Base-by-base conservation (phyloP, 2,329 filamentous ascomycete species). In the Sphaerostilbella broomeana region DNA sequence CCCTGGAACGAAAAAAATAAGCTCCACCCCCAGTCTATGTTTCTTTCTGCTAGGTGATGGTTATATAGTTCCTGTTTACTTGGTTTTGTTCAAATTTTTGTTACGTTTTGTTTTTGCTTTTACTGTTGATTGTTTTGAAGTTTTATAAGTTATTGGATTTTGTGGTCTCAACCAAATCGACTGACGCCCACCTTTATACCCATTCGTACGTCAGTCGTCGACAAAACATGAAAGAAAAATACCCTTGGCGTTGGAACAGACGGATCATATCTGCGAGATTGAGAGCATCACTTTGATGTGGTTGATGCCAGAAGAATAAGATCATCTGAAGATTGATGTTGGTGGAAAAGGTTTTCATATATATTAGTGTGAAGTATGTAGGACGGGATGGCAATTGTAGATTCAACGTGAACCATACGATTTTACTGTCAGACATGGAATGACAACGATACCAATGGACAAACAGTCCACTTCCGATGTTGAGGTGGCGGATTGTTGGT, bases 1-100 rank as follows among this genome's bases (percentile, higher is more conserved):
- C 73, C 74, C 72, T 75, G 69, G 73, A 70, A 73, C 68, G 67
- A 69, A 64, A 66, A 67, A 68, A 21, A 74, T 60, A 59, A n/a
- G 54, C 53, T 59, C 56, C 53, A 54, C 29, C 58, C 51, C 50
- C 57, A 51, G 53, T 45, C 53, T 48, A 46, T 45, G 48, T 46
- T 59, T 57, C 44, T 26, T 25, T 33, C 7, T 35, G 13, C 15
- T 40, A 28, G 16, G 15, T 40, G 30, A 24, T 15, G 31, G 9
- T 26, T 32, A 19, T 16, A 12, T 30, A 13, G 6, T 12, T 26
- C 13, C 17, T 39, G 34, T 29, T 43, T 45, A 48, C 48, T 42
- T 49, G 45, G 45, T 43, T 49, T 46, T 20, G 28, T 39, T 50
- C 16, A 30, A 35, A 35, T 37, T 44, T 38, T 44, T 39, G 40